Percentiles rank a stretch among this genome's conserved stretches.
These are phyloP conservation scores for Fusarium sp. DNA, from an alignment of 2,329 filamentous ascomycete species.

Conservation along the genomic window DNA sequence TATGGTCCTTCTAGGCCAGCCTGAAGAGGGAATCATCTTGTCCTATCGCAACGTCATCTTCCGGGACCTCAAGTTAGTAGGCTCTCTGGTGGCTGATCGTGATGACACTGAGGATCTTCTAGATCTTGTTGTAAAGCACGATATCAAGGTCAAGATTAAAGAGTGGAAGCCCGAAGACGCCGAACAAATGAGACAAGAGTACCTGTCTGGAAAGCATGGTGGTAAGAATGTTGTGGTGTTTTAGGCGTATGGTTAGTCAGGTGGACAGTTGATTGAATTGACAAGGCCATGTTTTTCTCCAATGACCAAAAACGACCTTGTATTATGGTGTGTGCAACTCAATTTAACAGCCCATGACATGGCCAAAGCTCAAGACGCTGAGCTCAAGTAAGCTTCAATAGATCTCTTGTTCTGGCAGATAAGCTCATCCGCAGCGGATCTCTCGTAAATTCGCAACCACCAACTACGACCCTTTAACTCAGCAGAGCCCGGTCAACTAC, in stretches of 20 bases:
- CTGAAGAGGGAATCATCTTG: slow-evolving; percentile 5
- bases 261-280: not conserved
- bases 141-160: slow-evolving; percentile 12
- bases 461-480: not conserved
- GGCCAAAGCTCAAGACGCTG: not conserved
- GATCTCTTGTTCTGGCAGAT: slow-evolving; percentile 6
- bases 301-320: not conserved
- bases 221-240: slow-evolving; percentile 20
- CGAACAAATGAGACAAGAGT: slow-evolving; percentile 19
- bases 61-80: not conserved
- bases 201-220: not conserved
- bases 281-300: not conserved
- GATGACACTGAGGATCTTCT: not conserved
- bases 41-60: slow-evolving; percentile 19
- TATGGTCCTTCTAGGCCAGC: slow-evolving; percentile 19
- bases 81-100: not conserved
- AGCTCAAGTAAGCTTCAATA: not conserved
- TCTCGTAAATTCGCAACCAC: not conserved
- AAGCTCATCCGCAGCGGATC: not conserved
- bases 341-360: not conserved
- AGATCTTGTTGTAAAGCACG: slow-evolving; percentile 5
- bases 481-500: not conserved
- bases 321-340: not conserved
- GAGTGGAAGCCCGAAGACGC: slow-evolving; percentile 26
- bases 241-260: not conserved